Conservation (phyloP, 257 asterid species). For the Haberlea rhodopensis region DNA sequence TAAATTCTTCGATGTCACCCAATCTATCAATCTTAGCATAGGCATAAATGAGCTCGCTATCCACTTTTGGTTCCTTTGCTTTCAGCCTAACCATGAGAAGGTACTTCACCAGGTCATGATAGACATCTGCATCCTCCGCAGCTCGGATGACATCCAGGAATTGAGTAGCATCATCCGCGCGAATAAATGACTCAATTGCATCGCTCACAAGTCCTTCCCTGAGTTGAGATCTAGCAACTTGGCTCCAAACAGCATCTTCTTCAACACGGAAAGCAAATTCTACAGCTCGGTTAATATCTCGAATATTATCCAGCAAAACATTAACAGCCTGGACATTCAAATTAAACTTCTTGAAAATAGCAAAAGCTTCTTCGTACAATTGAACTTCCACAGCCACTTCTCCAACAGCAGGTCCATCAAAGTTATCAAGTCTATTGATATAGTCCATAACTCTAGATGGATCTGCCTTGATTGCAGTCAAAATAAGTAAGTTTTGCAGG, state of each 20-base stretch:
- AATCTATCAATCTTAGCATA: slow-evolving; percentile 95
- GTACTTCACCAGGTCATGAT: slow-evolving; percentile 93
- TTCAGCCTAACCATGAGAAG: slow-evolving; percentile 98
- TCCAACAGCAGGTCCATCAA: slow-evolving; percentile 99
- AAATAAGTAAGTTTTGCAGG: slow-evolving; percentile 84
- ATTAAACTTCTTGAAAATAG: slow-evolving; percentile 95
- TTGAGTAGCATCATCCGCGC: slow-evolving; percentile 91
- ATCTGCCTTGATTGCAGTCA: slow-evolving; percentile 98
- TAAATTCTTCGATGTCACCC: slow-evolving; percentile 93
- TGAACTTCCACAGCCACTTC: slow-evolving; percentile 97
- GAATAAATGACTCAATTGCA: slow-evolving; percentile 95
- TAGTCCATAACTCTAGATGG: slow-evolving; percentile 98
- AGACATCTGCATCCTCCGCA: slow-evolving; percentile 81
- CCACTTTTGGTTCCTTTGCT: slow-evolving; percentile 95
- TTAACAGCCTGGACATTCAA: slow-evolving; percentile 98
- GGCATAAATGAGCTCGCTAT: slow-evolving; percentile 95
- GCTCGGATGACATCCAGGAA: slow-evolving; percentile 90
- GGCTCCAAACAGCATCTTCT: slow-evolving; percentile 99
- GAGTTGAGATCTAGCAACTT: slow-evolving; percentile 95
- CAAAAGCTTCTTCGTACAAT: slow-evolving; percentile 90
- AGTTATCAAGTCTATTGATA: slow-evolving; percentile 90
- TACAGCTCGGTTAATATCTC: slow-evolving; percentile 89
- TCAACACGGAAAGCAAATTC: slow-evolving; percentile 98
- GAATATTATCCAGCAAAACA: slow-evolving; percentile 84
- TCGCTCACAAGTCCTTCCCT: slow-evolving; percentile 97